Conservation (phyloP, 169 alveolate species). For the Eimeria praecox region DNA sequence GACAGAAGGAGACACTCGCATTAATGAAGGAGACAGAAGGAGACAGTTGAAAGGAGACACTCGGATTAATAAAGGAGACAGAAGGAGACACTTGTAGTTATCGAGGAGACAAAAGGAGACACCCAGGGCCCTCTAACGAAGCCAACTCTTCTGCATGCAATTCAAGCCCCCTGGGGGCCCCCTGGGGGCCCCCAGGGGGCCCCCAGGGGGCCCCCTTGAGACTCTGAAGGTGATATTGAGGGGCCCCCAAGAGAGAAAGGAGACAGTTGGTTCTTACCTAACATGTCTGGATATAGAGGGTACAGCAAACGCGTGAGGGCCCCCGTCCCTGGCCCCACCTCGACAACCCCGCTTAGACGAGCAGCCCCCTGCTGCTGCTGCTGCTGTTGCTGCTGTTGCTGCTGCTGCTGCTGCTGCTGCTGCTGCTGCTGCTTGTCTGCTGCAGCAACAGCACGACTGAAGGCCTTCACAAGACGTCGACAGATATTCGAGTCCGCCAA, state of each 20-base stretch:
- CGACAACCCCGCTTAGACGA: conserved; percentile 88
- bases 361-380: not conserved
- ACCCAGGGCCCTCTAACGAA: too few relatives aligned
- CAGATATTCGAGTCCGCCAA: conserved; percentile 88
- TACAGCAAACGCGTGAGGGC: conserved; percentile 88
- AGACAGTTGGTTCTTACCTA: conserved; percentile 80
- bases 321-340: conserved; percentile 92
- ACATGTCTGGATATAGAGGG: conserved; percentile 87
- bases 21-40: not conserved
- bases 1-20: too few relatives aligned
- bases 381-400: too few relatives aligned
- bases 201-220: not conserved
- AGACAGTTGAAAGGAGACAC: too few relatives aligned
- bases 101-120: too few relatives aligned
- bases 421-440: not conserved
- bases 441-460: conserved; percentile 39
- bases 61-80: not conserved
- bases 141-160: too few relatives aligned
- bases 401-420: not conserved
- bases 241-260: conserved; percentile 22
- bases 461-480: conserved; percentile 81
- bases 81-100: conserved; percentile 30
- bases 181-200: conserved; percentile 33
- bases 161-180: too few relatives aligned
- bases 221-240: not conserved